Conservation (phyloP, 2,329 filamentous ascomycete species). For the Pseudopithomyces maydicus region DNA sequence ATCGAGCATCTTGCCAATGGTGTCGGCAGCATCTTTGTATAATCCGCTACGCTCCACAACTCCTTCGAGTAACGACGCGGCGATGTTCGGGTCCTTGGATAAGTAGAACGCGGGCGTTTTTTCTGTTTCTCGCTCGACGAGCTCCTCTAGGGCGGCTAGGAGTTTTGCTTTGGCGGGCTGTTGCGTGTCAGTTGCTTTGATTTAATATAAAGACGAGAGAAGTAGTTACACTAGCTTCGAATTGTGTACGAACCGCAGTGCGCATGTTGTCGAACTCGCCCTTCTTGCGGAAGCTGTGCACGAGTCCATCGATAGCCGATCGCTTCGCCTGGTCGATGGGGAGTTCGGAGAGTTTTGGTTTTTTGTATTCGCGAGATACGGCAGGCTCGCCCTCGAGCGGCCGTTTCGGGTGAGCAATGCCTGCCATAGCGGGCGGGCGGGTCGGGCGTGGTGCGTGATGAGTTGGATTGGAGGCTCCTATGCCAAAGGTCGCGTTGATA, state of each 20-base stretch:
- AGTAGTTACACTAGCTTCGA: slow-evolving; percentile 67
- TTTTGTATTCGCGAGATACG: slow-evolving; percentile 52
- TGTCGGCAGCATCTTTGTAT: slow-evolving; percentile 72
- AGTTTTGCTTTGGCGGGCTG: slow-evolving; percentile 74
- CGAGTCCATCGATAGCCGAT: slow-evolving; percentile 73
- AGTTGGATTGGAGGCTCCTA: background rate
- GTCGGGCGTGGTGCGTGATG: background rate
- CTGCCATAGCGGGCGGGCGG: slow-evolving; percentile 33
- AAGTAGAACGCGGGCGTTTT: slow-evolving; percentile 71
- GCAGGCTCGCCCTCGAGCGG: slow-evolving; percentile 34
- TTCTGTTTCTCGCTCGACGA: slow-evolving; percentile 76
- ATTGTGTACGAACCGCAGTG: slow-evolving; percentile 77
- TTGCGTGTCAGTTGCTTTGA: slow-evolving; percentile 1
- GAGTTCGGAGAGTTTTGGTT: slow-evolving; percentile 75
- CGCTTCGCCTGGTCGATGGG: slow-evolving; percentile 75
- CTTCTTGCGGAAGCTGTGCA: slow-evolving; percentile 86
- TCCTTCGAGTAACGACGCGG: slow-evolving; percentile 76
- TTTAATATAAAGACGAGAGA: background rate
- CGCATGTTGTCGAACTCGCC: slow-evolving; percentile 80
- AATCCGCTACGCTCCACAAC: slow-evolving; percentile 77
- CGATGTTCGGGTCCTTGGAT: slow-evolving; percentile 74
- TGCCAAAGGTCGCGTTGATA: background rate
- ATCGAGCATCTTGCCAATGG: slow-evolving; percentile 72
- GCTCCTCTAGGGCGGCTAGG: slow-evolving; percentile 68
- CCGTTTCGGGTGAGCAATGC: slow-evolving; percentile 34